A percentile compares a stretch with the other conserved stretches of the same genome.
Evolutionary conservation across 2,329 filamentous ascomycete genomes (phyloP).

Genomic region (Colletotrichum tamarilloi): DNA sequence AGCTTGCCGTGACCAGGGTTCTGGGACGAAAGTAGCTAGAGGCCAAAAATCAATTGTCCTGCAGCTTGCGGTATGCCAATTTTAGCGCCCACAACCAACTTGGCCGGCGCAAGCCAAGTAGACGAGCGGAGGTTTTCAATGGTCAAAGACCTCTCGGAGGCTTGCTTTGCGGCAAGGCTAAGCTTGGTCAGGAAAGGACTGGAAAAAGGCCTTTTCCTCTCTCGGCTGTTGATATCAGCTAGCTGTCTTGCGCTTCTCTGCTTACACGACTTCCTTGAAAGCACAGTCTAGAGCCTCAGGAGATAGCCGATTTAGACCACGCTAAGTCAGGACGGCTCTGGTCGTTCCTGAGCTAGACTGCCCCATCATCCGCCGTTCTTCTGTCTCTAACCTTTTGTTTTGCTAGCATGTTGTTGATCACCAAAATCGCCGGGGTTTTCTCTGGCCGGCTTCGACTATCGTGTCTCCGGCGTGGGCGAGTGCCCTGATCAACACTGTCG

Average conservation of each 20-base stretch:
- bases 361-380: not conserved
- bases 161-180: slow-evolving; percentile 23
- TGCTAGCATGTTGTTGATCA: not conserved
- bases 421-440: not conserved
- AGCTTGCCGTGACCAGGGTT: slow-evolving; percentile 3
- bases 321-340: slow-evolving; percentile 17
- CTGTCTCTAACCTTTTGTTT: not conserved
- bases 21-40: not conserved
- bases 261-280: slow-evolving; percentile 4
- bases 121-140: slow-evolving; percentile 13
- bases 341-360: slow-evolving; percentile 27
- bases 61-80: slow-evolving; percentile 4
- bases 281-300: not conserved
- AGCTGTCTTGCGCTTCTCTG: not conserved
- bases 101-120: slow-evolving; percentile 9
- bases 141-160: slow-evolving; percentile 17
- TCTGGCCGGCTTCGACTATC: not conserved
- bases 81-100: slow-evolving; percentile 3
- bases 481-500: not conserved
- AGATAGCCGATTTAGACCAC: not conserved
- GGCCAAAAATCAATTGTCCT: slow-evolving; percentile 10
- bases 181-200: slow-evolving; percentile 10
- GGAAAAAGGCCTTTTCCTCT: not conserved
- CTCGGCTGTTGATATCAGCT: not conserved
- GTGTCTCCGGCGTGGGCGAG: not conserved